Conservation (phyloP, 441 rosid genomes). For the Omphalea diandra region DNA sequence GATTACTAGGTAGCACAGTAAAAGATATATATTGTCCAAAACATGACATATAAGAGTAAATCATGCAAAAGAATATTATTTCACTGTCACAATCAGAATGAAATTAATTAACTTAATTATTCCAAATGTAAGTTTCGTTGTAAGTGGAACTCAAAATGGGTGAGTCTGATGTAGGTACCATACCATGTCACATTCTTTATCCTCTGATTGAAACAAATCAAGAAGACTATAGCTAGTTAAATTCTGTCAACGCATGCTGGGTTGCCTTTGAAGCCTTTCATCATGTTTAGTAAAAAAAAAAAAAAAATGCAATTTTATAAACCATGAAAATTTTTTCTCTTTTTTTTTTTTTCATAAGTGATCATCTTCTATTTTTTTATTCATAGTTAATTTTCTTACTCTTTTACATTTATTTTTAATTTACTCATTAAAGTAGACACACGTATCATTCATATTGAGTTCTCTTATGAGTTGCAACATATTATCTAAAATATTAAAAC, state of each 20-base stretch:
- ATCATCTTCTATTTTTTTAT: no score
- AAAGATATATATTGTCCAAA: neutral
- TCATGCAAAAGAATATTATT: slow-evolving; percentile 15
- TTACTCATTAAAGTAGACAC: no score
- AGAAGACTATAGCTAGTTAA: no score
- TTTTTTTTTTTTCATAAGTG: no score
- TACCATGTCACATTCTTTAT: neutral
- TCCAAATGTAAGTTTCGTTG: neutral
- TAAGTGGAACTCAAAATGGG: slow-evolving; percentile 9
- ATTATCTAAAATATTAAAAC: no score
- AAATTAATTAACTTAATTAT: no score
- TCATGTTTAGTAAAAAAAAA: neutral
- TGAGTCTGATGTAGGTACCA: neutral
- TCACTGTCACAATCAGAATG: slow-evolving; percentile 5
- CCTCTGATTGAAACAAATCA: neutral
- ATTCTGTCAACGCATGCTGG: slow-evolving; percentile 5
- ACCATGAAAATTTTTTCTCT: no score
- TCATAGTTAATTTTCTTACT: no score
- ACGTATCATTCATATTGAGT: no score
- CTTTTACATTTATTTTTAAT: no score
- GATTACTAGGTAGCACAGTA: neutral
- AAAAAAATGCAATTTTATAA: neutral
- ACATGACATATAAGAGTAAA: no score
- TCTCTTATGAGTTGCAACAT: no score
- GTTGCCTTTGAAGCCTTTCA: neutral